Conservation (phyloP, 768 basidiomycete species). For the Melanogaster broomeanus region DNA sequence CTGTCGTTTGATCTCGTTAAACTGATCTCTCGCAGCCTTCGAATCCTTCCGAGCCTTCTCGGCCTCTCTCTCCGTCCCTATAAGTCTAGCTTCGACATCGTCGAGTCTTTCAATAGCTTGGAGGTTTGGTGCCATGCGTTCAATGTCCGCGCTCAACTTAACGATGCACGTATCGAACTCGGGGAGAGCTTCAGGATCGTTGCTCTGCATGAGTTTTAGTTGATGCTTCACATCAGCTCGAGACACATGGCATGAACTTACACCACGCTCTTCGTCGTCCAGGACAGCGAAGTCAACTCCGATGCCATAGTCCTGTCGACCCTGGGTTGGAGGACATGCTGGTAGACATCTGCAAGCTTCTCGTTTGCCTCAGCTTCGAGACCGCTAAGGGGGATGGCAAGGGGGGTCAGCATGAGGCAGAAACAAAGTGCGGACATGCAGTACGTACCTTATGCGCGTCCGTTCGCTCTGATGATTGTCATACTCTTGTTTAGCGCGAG, state of each 20-base stretch:
- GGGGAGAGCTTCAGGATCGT: constrained; percentile 61
- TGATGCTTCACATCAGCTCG: background rate
- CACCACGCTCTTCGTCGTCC: constrained; percentile 73
- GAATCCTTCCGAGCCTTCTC: constrained; percentile 91
- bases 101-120: constrained; percentile 93
- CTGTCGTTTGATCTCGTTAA: constrained; percentile 82
- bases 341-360: constrained; percentile 79
- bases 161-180: constrained; percentile 73
- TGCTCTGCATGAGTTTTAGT: constrained; percentile 43
- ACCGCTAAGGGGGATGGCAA: constrained; percentile 52
- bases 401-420: background rate
- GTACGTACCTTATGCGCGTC: constrained; percentile 65
- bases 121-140: constrained; percentile 93
- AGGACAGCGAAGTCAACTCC: constrained; percentile 82
- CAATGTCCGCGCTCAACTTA: constrained; percentile 78
- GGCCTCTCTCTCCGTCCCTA: constrained; percentile 89
- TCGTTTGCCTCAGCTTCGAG: constrained; percentile 91
- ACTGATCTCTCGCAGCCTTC: constrained; percentile 87
- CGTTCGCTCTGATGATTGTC: constrained; percentile 87
- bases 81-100: constrained; percentile 80
- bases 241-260: constrained; percentile 28
- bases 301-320: constrained; percentile 90
- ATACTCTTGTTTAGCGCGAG: constrained; percentile 69
- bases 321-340: constrained; percentile 86
- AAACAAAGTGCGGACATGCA: background rate